These are phyloP conservation scores for Xylaria arbuscula DNA, from an alignment of 2,329 filamentous ascomycete genomes.

Conservation along the genomic window DNA sequence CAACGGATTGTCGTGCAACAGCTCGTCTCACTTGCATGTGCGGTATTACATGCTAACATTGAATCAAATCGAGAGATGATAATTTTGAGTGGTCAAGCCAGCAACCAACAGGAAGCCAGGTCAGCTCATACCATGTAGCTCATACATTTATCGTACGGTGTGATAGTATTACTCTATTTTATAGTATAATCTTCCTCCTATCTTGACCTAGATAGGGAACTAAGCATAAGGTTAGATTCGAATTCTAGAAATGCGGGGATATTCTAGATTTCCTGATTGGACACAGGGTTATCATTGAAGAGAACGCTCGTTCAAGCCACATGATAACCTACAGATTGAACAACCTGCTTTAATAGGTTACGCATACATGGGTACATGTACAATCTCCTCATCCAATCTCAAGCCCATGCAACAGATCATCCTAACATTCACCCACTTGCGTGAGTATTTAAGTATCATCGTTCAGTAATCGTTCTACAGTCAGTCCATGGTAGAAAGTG, in stretches of 20 bases:
- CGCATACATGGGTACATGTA: no score
- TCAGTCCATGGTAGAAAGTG: not conserved
- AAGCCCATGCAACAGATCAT: conserved; percentile 3
- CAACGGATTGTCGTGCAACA: not conserved
- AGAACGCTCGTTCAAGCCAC: not conserved
- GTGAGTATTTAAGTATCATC: not conserved
- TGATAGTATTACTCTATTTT: not conserved
- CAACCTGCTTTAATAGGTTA: conserved; percentile 31
- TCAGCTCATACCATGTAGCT: not conserved
- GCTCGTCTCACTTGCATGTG: not conserved
- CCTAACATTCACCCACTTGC: conserved; percentile 10
- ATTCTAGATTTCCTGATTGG: conserved; percentile 15
- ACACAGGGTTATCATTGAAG: not conserved
- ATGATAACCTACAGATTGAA: conserved; percentile 29
- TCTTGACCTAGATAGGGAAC: not conserved
- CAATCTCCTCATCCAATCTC: not conserved
- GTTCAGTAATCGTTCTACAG: not conserved
- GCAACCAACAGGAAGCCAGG: not conserved
- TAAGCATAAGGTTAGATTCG: not conserved
- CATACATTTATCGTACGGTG: no score
- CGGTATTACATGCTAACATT: not conserved
- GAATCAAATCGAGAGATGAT: not conserved
- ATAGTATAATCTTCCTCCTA: not conserved
- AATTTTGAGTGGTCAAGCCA: not conserved
- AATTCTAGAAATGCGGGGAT: conserved; percentile 26